These are phyloP conservation scores for Aspergillus sp. DNA, from an alignment of 2,329 filamentous ascomycete genomes.

Conservation along the genomic window DNA sequence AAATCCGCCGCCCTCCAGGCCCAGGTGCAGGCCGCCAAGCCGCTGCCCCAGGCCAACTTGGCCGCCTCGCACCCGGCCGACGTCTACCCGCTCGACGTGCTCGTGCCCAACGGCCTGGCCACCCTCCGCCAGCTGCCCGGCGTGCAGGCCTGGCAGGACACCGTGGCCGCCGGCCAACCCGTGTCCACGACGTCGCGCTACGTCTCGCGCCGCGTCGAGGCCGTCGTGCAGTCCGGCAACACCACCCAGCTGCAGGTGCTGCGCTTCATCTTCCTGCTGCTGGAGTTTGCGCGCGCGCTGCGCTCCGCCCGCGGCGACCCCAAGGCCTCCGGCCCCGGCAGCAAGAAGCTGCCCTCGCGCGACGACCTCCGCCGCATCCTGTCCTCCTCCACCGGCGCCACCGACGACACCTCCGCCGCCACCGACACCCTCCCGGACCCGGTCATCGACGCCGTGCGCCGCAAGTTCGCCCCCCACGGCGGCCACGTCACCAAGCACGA, in stretches of 20 bases:
- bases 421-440: constrained; percentile 31
- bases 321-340: constrained; percentile 29
- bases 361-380: constrained; percentile 39
- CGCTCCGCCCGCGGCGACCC: constrained; percentile 26
- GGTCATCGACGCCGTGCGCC: constrained; percentile 40
- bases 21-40: constrained; percentile 46
- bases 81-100: constrained; percentile 43
- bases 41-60: constrained; percentile 43
- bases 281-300: constrained; percentile 40
- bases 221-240: constrained; percentile 38
- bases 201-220: constrained; percentile 42
- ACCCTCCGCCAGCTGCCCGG: constrained; percentile 42
- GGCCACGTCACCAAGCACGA: constrained; percentile 36
- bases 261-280: constrained; percentile 43
- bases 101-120: constrained; percentile 41
- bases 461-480: constrained; percentile 40
- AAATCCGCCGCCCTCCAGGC: constrained; percentile 37
- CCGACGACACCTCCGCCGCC: constrained; percentile 16
- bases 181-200: constrained; percentile 43
- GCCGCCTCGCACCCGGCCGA: constrained; percentile 42
- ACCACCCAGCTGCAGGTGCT: constrained; percentile 43
- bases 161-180: constrained; percentile 32
- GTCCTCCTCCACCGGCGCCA: constrained; percentile 23
- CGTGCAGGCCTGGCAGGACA: constrained; percentile 42
- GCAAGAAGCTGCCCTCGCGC: constrained; percentile 39